These are phyloP conservation scores for Cutaneotrichosporon sp. DNA, from an alignment of 1,284 basidiomycete species.

Conservation along the genomic window DNA sequence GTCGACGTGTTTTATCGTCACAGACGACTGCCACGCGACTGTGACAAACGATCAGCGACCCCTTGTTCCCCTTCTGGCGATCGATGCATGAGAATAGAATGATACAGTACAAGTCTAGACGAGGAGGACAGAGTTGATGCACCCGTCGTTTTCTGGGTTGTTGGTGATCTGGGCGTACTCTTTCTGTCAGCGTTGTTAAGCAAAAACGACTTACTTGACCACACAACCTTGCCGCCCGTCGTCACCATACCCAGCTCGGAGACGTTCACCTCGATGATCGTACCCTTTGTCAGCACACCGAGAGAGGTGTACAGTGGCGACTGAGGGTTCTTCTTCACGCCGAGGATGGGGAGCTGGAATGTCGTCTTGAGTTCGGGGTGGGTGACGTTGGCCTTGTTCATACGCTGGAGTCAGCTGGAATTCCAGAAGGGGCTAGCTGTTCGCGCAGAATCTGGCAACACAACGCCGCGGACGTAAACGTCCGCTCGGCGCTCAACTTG, in stretches of 20 bases:
- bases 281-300: constrained; percentile 97
- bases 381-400: constrained; percentile 98
- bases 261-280: constrained; percentile 97
- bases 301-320: constrained; percentile 86
- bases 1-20: constrained; percentile 4
- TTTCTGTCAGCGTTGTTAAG: constrained; percentile 61
- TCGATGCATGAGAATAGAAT: constrained; percentile 23
- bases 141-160: constrained; percentile 95
- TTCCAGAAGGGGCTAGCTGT: neutral
- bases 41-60: neutral
- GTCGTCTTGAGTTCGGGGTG: constrained; percentile 98
- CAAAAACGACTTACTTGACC: constrained; percentile 55
- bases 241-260: constrained; percentile 97
- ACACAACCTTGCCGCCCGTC: constrained; percentile 87
- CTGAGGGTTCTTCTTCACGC: constrained; percentile 99
- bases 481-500: neutral
- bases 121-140: constrained; percentile 83
- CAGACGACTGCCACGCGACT: neutral
- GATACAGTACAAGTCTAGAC: constrained; percentile 34
- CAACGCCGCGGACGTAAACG: neutral
- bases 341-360: constrained; percentile 96
- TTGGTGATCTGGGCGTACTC: constrained; percentile 97
- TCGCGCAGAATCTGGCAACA: constrained; percentile 3
- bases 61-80: neutral
- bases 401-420: constrained; percentile 57